Conservation (phyloP, 768 basidiomycete species). For the Termitomyces sp. region DNA sequence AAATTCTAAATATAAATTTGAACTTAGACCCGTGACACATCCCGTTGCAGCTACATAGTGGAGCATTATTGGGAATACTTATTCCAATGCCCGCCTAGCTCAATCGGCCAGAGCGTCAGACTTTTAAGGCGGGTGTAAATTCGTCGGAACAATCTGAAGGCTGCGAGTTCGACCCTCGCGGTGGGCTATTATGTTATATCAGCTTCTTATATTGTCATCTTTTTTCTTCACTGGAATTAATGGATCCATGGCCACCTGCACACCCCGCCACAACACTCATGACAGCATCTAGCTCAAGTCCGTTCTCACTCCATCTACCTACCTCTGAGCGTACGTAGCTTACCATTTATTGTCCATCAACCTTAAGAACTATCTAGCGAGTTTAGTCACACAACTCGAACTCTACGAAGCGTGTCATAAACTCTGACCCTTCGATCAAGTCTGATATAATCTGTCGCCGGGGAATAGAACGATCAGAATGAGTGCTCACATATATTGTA, state of each 20-base stretch:
- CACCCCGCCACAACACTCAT: no score
- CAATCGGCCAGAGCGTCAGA: conserved; percentile 68
- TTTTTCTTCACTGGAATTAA: no score
- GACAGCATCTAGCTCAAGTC: no score
- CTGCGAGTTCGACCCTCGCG: conserved; percentile 85
- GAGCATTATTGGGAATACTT: no score
- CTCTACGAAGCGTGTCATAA: conserved; percentile 24
- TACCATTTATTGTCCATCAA: not conserved
- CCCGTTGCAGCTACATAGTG: no score
- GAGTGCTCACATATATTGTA: conserved; percentile 28
- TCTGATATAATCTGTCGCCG: conserved; percentile 12
- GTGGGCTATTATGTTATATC: conserved; percentile 70
- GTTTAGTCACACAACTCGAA: conserved; percentile 16
- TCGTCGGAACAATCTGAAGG: conserved; percentile 57
- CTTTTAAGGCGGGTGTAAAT: conserved; percentile 33
- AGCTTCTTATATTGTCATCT: no score
- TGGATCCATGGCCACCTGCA: no score
- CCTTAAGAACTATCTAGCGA: not conserved
- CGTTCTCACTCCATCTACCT: no score
- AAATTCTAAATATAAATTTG: not conserved
- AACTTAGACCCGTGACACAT: no score
- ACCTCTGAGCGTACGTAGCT: no score
- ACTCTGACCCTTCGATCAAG: conserved; percentile 22
- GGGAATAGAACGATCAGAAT: not conserved
- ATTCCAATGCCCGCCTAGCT: conserved; percentile 50